phyloP scores from a whole-genome alignment of 208 protist genomes.

The Leishmania gerbilli region DNA sequence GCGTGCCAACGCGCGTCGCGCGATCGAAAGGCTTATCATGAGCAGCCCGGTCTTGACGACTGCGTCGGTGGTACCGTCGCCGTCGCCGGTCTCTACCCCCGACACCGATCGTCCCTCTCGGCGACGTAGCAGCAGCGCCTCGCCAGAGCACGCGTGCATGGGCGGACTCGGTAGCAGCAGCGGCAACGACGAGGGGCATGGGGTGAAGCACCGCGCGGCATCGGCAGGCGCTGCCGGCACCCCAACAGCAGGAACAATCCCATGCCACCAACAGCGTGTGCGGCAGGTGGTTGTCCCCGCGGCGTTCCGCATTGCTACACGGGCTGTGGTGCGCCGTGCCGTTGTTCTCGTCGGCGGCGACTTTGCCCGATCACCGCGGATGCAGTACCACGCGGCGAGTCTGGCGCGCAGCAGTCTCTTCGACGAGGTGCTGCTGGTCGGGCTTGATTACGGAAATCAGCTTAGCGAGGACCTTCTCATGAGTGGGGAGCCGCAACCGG shows the following conservation, averaged over 20 bases:
- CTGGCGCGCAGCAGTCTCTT: constrained; percentile 72
- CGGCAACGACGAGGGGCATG: not conserved
- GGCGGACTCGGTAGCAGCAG: constrained; percentile 1
- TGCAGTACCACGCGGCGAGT: constrained; percentile 91
- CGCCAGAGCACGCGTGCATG: not conserved
- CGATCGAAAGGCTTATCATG: constrained; percentile 46
- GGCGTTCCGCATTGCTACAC: constrained; percentile 44
- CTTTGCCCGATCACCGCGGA: constrained; percentile 86
- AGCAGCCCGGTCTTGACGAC: constrained; percentile 18
- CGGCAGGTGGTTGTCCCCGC: constrained; percentile 37
- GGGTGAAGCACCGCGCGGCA: not conserved
- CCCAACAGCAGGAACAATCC: not conserved
- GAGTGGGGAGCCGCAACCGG: constrained; percentile 36
- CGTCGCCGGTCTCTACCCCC: not conserved
- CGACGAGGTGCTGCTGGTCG: constrained; percentile 77
- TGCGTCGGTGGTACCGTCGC: constrained; percentile 13
- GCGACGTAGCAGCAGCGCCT: not conserved
- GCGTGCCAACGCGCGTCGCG: constrained; percentile 40
- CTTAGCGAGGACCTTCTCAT: constrained; percentile 64
- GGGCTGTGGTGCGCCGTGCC: constrained; percentile 55
- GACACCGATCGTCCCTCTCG: not conserved
- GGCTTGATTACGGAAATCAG: constrained; percentile 69
- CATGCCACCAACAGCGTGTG: constrained; percentile 1
- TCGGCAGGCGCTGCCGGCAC: not conserved
- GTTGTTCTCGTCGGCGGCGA: constrained; percentile 91